phyloP scores from a whole-genome alignment of 169 alveolate species.

The Eimeria maxima region DNA sequence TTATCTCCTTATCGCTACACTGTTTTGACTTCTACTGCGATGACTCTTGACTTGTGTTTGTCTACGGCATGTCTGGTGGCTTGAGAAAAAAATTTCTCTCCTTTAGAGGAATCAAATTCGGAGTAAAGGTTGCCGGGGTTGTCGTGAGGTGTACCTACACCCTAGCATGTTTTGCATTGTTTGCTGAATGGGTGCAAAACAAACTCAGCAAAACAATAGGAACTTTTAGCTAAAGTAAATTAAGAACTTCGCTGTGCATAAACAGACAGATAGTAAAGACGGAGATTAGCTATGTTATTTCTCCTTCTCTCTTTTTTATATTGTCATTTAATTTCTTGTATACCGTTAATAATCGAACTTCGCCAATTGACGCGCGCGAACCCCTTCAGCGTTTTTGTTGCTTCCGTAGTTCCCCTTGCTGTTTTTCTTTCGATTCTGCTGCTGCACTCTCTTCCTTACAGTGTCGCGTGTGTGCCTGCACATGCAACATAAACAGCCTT shows the following conservation, averaged over 20 bases:
- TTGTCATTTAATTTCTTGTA: no score
- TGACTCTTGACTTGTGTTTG: not conserved
- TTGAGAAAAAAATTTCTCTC: not conserved
- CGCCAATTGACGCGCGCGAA: constrained; percentile 49
- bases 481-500: not conserved
- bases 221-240: no score
- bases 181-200: not conserved
- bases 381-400: constrained; percentile 69
- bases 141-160: not conserved
- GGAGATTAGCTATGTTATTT: not conserved
- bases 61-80: not conserved
- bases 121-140: not conserved
- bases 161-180: not conserved
- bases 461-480: constrained; percentile 65
- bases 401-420: constrained; percentile 64
- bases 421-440: constrained; percentile 51
- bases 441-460: constrained; percentile 77
- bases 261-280: not conserved
- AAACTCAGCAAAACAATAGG: not conserved
- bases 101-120: no score
- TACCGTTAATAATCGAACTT: constrained; percentile 23
- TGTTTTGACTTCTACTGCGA: no score
- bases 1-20: no score
- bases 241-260: not conserved
- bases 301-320: no score